Evolutionary conservation across 2,329 filamentous ascomycete species (phyloP).

Genomic region (Pseudocercospora musae): DNA sequence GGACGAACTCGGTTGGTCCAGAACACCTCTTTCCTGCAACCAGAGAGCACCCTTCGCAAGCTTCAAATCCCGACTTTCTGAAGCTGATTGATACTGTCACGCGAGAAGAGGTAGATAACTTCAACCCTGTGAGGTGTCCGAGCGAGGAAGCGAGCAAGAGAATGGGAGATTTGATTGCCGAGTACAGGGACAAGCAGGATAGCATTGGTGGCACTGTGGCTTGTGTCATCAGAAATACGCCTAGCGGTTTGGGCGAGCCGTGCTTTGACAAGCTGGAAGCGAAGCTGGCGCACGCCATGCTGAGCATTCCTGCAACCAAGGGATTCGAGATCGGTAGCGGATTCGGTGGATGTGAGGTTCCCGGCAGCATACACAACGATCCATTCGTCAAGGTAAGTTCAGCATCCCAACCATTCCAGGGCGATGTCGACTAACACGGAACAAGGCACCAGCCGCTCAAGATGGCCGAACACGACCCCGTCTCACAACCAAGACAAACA

Average conservation of each 20-base stretch:
- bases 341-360: constrained; percentile 80
- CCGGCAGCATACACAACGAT: constrained; percentile 90
- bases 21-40: constrained; percentile 74
- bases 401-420: not conserved
- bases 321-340: constrained; percentile 94
- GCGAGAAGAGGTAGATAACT: constrained; percentile 73
- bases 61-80: constrained; percentile 76
- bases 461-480: constrained; percentile 49
- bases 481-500: constrained; percentile 86
- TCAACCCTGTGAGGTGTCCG: constrained; percentile 85
- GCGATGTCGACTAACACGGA: not conserved
- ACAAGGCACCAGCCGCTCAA: constrained; percentile 41
- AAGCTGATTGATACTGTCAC: constrained; percentile 68
- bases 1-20: constrained; percentile 78
- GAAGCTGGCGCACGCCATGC: constrained; percentile 85
- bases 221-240: constrained; percentile 84
- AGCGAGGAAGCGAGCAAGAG: constrained; percentile 59
- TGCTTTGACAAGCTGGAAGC: constrained; percentile 96
- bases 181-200: constrained; percentile 74
- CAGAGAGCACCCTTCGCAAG: constrained; percentile 62
- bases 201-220: constrained; percentile 94
- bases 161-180: constrained; percentile 78
- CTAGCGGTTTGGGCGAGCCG: constrained; percentile 84
- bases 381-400: constrained; percentile 59
- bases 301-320: constrained; percentile 91